Evolutionary conservation across 768 basidiomycete species (phyloP), one percentile per base, ranked within the genome.

Genomic region (Lactifluus rugatus): DNA sequence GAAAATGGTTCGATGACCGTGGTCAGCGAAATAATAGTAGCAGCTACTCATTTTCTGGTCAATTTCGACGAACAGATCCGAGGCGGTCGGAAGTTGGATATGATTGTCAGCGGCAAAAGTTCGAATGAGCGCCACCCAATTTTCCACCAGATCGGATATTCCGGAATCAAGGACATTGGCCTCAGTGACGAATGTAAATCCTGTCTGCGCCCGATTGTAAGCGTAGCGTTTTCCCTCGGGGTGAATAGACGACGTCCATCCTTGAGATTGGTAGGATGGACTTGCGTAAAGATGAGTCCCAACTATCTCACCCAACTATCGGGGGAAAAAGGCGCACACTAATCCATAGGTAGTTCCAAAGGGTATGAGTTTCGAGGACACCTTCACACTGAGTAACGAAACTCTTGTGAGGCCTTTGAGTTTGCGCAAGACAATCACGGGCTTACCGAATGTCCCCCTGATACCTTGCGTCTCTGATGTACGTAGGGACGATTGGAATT

Each of bases 151-250:
- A 0, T 32, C 54, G 4, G 37, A 44, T 19, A 60, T 34, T 21
- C 21, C 21, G 1, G 54, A 28, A 2, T 51, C 44, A 1, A 5
- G 1, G 2, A 56, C 41, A 8, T 16, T 16, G 2, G 58, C 54
- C 37, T 60, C 58, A 17, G 58, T 60, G 44, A 60, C 21, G 32
- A 60, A 1, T 0, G 54, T 56, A 1, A 60, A 7, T 3, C 58
- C 52, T 2, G 17, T 17, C 8, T 51, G 44, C 2, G 9, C 26
- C 8, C 6, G 16, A 16, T 28, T 34, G 23, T 56, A 36, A 0
- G 54, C 36, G 4, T 60, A 60, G 19, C 44, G 36, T 31, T 52
- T 60, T 17, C 58, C 58, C n/a, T 60, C 58, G 10, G 58, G 48
- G 3, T 60, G 58, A 39, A 46, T 1, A 6, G 54, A 50, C 3